Percentiles rank a stretch among this genome's conserved stretches.
Conservation (phyloP, 2,329 filamentous ascomycete species). For the Pestalotiopsis sp. region DNA sequence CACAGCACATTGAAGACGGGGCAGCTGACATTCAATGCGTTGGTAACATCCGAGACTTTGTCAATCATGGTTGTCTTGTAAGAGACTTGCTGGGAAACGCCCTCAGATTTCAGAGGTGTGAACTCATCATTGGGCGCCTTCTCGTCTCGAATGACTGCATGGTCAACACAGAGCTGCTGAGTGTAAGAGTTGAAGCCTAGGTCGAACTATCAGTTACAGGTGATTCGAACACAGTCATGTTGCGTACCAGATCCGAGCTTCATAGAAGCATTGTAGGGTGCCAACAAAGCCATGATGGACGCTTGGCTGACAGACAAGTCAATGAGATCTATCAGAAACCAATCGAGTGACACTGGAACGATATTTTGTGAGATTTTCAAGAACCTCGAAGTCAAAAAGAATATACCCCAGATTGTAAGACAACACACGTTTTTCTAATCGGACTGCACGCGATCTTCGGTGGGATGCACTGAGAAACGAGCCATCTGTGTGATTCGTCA, state of each 20-base stretch:
- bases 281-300: neutral
- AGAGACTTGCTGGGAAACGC: neutral
- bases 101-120: neutral
- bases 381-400: too few species aligned
- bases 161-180: conserved; percentile 1
- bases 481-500: neutral
- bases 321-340: neutral
- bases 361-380: too few species aligned
- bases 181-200: conserved; percentile 4
- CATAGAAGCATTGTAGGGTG: conserved; percentile 1
- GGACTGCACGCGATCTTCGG: too few species aligned
- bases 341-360: too few species aligned
- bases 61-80: conserved; percentile 7
- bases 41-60: neutral
- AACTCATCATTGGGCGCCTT: neutral
- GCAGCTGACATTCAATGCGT: neutral
- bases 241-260: neutral
- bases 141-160: neutral
- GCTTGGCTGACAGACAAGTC: neutral
- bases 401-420: too few species aligned
- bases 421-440: too few species aligned
- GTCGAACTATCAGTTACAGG: neutral
- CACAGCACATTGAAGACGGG: neutral
- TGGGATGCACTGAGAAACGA: too few species aligned
- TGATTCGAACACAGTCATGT: neutral